These are phyloP conservation scores for Leccinum incarnatum DNA, from an alignment of 768 basidiomycete genomes.

Conservation along the genomic window DNA sequence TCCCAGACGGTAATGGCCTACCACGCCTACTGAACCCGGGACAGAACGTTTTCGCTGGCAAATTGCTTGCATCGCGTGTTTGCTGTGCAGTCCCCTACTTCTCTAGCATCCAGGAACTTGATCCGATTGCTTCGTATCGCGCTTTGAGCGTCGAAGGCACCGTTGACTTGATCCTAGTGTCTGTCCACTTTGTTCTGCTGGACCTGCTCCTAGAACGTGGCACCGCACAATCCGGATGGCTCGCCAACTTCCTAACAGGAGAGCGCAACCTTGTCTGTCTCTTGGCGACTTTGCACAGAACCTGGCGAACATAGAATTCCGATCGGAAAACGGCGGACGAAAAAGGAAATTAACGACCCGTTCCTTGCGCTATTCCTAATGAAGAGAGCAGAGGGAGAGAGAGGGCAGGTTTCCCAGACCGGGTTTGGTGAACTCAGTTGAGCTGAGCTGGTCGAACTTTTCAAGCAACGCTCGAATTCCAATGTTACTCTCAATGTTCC, in stretches of 20 bases:
- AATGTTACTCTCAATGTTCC: neutral
- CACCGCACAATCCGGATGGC: neutral
- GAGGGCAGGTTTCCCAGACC: neutral
- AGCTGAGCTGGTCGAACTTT: neutral
- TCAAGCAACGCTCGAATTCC: neutral
- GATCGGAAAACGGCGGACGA: neutral
- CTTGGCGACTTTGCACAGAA: neutral
- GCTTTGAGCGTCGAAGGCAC: constrained; percentile 14
- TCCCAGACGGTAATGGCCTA: neutral
- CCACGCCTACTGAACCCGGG: neutral
- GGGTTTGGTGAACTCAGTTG: constrained; percentile 2
- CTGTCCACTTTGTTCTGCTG: neutral
- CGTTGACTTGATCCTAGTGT: neutral
- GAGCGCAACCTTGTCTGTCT: neutral
- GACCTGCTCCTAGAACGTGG: neutral
- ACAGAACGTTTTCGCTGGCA: neutral
- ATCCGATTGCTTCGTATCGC: constrained; percentile 17
- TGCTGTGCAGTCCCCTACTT: constrained; percentile 5
- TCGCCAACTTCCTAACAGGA: neutral
- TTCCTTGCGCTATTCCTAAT: neutral
- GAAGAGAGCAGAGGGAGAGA: neutral
- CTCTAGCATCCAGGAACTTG: constrained; percentile 7
- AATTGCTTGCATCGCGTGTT: neutral
- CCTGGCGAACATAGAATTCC: neutral
- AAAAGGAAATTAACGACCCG: neutral